Evolutionary conservation across 139 green algal species (phyloP).

Genomic region (Chlamydomonas sphaeroides): DNA sequence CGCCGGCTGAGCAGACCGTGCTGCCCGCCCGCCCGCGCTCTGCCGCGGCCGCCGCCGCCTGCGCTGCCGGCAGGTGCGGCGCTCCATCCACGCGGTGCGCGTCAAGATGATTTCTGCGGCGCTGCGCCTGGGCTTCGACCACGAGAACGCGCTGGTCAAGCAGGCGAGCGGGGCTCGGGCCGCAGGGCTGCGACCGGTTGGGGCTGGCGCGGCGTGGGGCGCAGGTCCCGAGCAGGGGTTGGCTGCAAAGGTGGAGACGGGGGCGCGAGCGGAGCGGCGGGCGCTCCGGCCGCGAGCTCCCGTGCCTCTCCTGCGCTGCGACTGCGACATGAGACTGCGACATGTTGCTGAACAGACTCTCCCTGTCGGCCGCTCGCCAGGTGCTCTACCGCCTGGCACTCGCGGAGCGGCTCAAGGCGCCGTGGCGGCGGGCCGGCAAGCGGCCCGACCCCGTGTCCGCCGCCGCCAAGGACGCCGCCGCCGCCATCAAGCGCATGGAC

Average conservation of each 20-base stretch:
- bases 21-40: no score
- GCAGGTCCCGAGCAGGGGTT: not conserved
- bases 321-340: no score
- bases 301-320: no score
- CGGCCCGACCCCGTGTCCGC: conserved; percentile 52
- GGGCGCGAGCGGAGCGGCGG: not conserved
- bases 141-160: conserved; percentile 65
- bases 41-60: no score
- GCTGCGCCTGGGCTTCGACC: conserved; percentile 59
- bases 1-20: not conserved
- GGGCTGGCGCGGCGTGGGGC: not conserved
- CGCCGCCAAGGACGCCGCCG: conserved; percentile 49
- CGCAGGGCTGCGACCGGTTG: not conserved
- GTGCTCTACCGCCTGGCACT: conserved; percentile 61
- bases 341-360: no score
- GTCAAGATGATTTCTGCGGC: conserved; percentile 61
- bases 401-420: conserved; percentile 67
- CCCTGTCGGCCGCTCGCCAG: conserved; percentile 1
- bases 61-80: conserved; percentile 18
- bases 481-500: not conserved
- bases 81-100: conserved; percentile 55
- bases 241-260: no score
- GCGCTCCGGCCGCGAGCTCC: not conserved
- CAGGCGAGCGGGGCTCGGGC: no score
- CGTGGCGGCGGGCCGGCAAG: conserved; percentile 48